Percentiles rank a stretch among this genome's conserved stretches.
Conservation (phyloP, 176 grass and related monocot species). For the Lolium perenne region DNA sequence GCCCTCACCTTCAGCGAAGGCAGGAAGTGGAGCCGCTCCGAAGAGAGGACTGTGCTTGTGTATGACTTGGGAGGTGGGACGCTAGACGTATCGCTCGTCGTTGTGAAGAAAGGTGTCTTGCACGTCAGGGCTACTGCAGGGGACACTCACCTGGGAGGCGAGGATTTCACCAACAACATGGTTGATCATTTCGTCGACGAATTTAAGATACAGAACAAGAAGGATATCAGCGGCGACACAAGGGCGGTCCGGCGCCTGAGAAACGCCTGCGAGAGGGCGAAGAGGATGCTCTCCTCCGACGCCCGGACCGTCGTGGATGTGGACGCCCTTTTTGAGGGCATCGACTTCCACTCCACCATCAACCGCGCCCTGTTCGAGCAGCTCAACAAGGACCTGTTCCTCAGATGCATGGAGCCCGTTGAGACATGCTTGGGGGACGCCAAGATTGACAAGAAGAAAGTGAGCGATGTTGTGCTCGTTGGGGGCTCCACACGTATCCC, state of each 20-base stretch:
- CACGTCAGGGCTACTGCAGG: neutral
- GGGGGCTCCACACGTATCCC: conserved; percentile 44
- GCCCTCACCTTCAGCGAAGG: no score
- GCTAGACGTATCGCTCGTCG: neutral
- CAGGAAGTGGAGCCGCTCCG: no score
- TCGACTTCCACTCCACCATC: neutral
- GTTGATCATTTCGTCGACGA: neutral
- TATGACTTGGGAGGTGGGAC: no score
- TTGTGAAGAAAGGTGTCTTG: no score
- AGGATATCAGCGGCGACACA: neutral
- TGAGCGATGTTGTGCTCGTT: neutral
- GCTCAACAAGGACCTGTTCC: neutral
- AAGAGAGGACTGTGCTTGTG: no score
- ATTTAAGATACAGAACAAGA: neutral
- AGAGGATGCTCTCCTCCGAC: neutral
- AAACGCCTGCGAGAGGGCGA: neutral
- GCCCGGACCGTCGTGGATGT: neutral
- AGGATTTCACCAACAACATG: neutral
- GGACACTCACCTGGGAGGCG: neutral
- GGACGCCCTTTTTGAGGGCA: neutral
- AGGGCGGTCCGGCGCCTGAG: neutral
- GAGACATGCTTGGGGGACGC: neutral
- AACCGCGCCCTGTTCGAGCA: neutral
- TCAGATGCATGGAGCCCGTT: neutral
- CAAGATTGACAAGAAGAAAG: neutral